Base-by-base conservation (phyloP, 148 eudicot species). In the Fagopyrum tataricum region DNA sequence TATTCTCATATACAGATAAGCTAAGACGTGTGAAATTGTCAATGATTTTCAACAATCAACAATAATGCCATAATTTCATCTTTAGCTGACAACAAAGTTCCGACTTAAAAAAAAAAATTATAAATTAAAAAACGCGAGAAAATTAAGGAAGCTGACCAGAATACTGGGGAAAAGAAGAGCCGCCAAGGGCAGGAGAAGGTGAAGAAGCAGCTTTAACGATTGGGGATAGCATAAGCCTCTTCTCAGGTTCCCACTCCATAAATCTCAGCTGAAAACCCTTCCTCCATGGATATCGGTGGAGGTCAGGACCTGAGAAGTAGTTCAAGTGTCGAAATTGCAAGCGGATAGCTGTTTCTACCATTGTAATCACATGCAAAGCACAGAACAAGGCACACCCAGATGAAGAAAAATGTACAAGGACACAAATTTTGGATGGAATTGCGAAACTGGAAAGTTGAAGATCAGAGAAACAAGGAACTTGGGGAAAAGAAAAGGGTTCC, bases 161-260 rank as follows among this genome's bases (percentile, higher is more conserved):
- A 71, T 81, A 86, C 55, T 78, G 79, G 9, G 89, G 79, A 67
- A 82, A 46, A n/a, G 73, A 76, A 69, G 85, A 77, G 3, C 79
- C 81, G 73, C 79, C 82, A 42, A 79, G 76, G n/a, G 85, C 75
- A 62, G 85, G 80, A 73, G 89, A 82, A 67, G 89, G 67, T 53
- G 90, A 82, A 12, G 81, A 72, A 49, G 84, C 82, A 78, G 82
- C 83, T 77, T 69, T 76, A 64, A 78, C 75, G 20, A 49, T 49
- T 18, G 56, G 44, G 69, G 69, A 64, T 31, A 64, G 6, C 13
- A 42, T 39, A 8, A 64, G 69, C 69, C n/a, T 64, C 69, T 64
- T 39, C 42, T 13, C 20, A 39, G 7, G 6, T 15, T 44, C 51
- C 13, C 72, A 70, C 15, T 70, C 72, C 72, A 43, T 7, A 7